Conservation (phyloP, 2,329 filamentous ascomycete genomes). For the Spiromastix sp. region DNA sequence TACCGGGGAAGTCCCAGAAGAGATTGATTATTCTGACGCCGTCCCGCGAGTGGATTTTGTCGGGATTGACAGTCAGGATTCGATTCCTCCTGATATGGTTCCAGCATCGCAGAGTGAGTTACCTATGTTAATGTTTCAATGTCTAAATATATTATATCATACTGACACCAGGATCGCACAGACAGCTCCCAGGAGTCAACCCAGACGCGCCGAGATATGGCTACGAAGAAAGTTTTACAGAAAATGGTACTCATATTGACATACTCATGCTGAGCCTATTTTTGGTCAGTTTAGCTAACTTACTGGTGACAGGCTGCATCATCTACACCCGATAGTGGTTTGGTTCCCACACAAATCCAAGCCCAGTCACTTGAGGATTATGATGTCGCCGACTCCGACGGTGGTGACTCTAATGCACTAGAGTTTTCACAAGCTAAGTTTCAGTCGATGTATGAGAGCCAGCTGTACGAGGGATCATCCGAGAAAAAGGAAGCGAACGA, state of each 20-base stretch:
- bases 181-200: conserved; percentile 14
- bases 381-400: conserved; percentile 2
- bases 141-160: not conserved
- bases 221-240: conserved; percentile 18
- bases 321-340: conserved; percentile 15
- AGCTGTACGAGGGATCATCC: no score
- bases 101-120: conserved; percentile 1
- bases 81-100: not conserved
- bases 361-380: conserved; percentile 3
- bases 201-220: conserved; percentile 17
- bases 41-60: conserved; percentile 18
- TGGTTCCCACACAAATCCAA: conserved; percentile 21
- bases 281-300: conserved; percentile 3
- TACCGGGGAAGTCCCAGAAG: conserved; percentile 18
- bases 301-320: conserved; percentile 13
- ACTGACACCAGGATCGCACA: conserved; percentile 1
- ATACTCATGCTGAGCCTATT: not conserved
- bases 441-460: no score
- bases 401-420: no score
- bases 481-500: not conserved
- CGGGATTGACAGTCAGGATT: conserved; percentile 13
- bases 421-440: no score
- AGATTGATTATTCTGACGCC: conserved; percentile 21
- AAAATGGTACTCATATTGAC: conserved; percentile 21
- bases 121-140: not conserved